phyloP scores from a whole-genome alignment of 495 filamentous ascomycete genomes.

The Stereocaulon alpinum region DNA sequence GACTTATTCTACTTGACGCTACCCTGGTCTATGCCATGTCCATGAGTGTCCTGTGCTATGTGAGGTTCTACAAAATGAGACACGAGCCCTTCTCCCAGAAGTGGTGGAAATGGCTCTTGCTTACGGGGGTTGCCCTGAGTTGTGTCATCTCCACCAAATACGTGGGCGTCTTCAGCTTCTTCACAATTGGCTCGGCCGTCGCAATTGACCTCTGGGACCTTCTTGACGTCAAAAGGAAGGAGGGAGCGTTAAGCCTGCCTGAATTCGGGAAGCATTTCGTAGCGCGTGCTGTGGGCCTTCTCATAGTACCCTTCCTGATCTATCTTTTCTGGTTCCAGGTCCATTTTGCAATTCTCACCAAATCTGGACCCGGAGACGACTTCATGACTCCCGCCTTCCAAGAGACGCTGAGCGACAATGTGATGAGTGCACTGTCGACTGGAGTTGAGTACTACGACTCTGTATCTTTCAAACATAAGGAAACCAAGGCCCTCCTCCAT shows the following conservation, averaged over 20 bases:
- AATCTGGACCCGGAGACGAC: conserved; percentile 91
- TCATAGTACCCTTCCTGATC: conserved; percentile 88
- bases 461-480: conserved; percentile 86
- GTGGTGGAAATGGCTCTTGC: conserved; percentile 99
- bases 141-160: conserved; percentile 99
- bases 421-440: conserved; percentile 76
- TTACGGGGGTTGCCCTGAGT: conserved; percentile 87
- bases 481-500: conserved; percentile 92
- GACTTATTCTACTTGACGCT: conserved; percentile 89
- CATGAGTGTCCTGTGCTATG: conserved; percentile 81
- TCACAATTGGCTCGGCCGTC: conserved; percentile 92
- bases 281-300: conserved; percentile 71
- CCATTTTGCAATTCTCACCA: conserved; percentile 80
- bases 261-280: conserved; percentile 83
- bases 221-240: conserved; percentile 71
- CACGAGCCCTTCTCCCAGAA: conserved; percentile 84
- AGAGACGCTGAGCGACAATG: conserved; percentile 88
- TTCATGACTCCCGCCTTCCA: conserved; percentile 99
- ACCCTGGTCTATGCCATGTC: conserved; percentile 94
- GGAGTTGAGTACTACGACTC: conserved; percentile 83
- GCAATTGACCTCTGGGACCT: conserved; percentile 91
- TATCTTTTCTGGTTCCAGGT: conserved; percentile 99
- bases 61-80: conserved; percentile 95
- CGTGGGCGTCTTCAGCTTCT: conserved; percentile 91
- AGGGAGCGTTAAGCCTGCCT: conserved; percentile 63